Evolutionary conservation across 192 early-diverging fungal genomes (phyloP).

Genomic region (Backusella australiensis): DNA sequence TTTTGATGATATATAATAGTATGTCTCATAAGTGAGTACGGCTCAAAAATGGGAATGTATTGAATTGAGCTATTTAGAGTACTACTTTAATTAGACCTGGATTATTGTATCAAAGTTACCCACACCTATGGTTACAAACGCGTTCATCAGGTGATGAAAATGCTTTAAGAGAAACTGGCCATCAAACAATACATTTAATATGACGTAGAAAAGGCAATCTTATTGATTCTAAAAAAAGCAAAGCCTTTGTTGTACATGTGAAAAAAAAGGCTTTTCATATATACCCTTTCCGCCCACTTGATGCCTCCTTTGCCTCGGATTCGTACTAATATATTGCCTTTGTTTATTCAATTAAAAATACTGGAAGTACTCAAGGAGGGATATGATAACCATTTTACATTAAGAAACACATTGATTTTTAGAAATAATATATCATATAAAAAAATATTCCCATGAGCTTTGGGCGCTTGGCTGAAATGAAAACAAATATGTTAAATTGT

Average conservation of each 20-base stretch:
- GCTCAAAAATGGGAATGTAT: background rate
- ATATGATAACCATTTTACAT: background rate
- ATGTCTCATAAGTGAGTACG: background rate
- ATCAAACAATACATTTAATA: background rate
- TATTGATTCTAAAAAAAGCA: background rate
- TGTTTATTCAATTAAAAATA: background rate
- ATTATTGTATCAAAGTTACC: background rate
- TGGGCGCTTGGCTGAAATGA: background rate
- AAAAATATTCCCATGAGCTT: conserved; percentile 1
- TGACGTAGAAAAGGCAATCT: background rate
- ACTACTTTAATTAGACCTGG: background rate
- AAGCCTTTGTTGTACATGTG: conserved; percentile 1
- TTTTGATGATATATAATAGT: background rate
- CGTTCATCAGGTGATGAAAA: conserved; percentile 4
- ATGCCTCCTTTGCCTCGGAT: background rate
- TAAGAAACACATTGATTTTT: background rate
- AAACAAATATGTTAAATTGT: conserved; percentile 7
- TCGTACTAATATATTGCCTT: background rate
- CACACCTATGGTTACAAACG: background rate
- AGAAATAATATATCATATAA: background rate
- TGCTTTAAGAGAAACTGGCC: background rate
- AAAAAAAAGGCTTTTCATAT: background rate
- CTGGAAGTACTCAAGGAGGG: background rate
- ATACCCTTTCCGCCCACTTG: background rate
- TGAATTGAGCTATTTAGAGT: background rate